Conservation (phyloP, 352 stramenopile genomes). For the Phytophthora pistaciae region DNA sequence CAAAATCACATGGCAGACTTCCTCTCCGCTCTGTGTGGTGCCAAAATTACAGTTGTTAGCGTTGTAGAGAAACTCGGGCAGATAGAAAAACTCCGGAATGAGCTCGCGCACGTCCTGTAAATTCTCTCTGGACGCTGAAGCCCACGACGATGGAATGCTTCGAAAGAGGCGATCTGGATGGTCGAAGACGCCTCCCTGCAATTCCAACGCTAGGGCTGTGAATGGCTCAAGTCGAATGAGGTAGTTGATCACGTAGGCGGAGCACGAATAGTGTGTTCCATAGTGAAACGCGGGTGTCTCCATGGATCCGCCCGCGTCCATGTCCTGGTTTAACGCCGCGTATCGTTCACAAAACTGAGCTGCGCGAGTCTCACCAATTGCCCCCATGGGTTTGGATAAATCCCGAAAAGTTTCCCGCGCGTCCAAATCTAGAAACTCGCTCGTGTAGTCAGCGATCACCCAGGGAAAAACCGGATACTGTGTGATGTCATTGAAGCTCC, state of each 20-base stretch:
- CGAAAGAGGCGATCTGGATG: conserved; percentile 97
- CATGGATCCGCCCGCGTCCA: conserved; percentile 39
- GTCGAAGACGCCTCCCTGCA: conserved; percentile 91
- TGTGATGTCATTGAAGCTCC: conserved; percentile 98
- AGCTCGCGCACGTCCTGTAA: conserved; percentile 88
- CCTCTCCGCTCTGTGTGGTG: conserved; percentile 83
- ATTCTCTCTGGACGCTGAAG: conserved; percentile 94
- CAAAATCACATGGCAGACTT: conserved; percentile 93
- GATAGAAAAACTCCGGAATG: conserved; percentile 84
- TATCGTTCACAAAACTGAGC: conserved; percentile 90
- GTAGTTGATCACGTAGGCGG: conserved; percentile 97
- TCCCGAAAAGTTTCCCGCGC: conserved; percentile 88
- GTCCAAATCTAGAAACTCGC: conserved; percentile 87
- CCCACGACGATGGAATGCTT: conserved; percentile 95
- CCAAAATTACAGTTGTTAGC: conserved; percentile 76
- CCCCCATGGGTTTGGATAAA: conserved; percentile 95
- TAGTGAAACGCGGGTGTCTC: conserved; percentile 96
- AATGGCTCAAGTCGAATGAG: conserved; percentile 95
- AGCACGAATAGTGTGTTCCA: conserved; percentile 97
- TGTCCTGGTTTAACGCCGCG: conserved; percentile 66
- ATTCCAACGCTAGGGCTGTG: conserved; percentile 66
- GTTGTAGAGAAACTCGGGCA: conserved; percentile 86
- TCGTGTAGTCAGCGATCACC: conserved; percentile 94
- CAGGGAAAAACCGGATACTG: conserved; percentile 99
- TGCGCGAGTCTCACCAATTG: conserved; percentile 84